phyloP scores from a whole-genome alignment of 257 asterid genomes.

The Prunella vulgaris region DNA sequence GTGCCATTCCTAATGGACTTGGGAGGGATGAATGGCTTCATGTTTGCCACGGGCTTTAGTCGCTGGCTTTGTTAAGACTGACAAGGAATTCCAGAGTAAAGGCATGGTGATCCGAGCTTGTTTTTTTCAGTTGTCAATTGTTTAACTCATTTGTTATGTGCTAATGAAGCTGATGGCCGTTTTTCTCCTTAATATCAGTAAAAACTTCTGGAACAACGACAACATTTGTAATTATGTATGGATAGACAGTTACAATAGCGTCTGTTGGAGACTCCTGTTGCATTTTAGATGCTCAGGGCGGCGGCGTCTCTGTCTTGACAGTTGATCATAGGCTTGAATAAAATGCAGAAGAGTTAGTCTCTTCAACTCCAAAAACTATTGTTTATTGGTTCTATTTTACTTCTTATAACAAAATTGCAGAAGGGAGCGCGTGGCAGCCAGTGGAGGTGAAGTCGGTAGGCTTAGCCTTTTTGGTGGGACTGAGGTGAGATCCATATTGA shows the following conservation, averaged over 20 bases:
- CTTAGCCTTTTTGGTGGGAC: slow-evolving; percentile 66
- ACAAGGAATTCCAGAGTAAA: slow-evolving; percentile 77
- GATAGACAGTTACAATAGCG: slow-evolving; percentile 89
- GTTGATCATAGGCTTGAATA: slow-evolving; percentile 94
- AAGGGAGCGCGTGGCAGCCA: slow-evolving; percentile 73
- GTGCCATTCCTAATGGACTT: slow-evolving; percentile 65
- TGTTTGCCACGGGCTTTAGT: slow-evolving; percentile 85
- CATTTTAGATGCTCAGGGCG: slow-evolving; percentile 71
- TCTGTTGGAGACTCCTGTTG: slow-evolving; percentile 95
- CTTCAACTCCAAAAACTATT: neutral
- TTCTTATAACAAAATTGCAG: slow-evolving; percentile 28
- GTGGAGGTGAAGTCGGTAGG: slow-evolving; percentile 91
- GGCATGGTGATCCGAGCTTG: slow-evolving; percentile 40
- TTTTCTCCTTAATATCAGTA: slow-evolving; percentile 31
- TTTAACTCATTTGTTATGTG: neutral
- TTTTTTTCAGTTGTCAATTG: neutral
- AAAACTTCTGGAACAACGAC: slow-evolving; percentile 93
- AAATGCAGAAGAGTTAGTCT: slow-evolving; percentile 68
- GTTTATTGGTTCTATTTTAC: neutral
- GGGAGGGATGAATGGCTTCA: slow-evolving; percentile 82
- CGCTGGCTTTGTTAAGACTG: slow-evolving; percentile 85
- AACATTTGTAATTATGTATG: slow-evolving; percentile 74
- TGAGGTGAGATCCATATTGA: slow-evolving; percentile 41
- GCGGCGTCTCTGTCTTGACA: slow-evolving; percentile 56
- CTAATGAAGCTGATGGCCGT: neutral